Base-by-base conservation (phyloP, 305 asterid genomes). In the Rubia occidens region DNA sequence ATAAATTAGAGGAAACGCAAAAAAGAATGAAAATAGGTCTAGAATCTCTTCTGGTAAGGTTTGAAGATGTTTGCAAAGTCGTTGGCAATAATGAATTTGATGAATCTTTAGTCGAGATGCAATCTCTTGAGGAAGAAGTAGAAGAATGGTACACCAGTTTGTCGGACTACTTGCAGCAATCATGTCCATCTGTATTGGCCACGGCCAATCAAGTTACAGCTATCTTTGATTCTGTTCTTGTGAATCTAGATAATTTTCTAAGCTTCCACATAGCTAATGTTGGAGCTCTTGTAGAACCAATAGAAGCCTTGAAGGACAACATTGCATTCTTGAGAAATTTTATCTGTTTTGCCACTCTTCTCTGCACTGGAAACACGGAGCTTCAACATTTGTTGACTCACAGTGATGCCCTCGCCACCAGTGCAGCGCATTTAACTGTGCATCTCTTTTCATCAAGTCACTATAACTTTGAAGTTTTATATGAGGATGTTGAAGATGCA, bases 391-490 rank as follows among this genome's bases (percentile, higher is more conserved):
- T 63, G 32, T 39, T 63, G 67, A 37, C 29, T 63, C 67, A 39
- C 51, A 63, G 43, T 63, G 29, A 63, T 8, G 10, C 51, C 2
- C 51, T 63, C 21, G 67, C 67, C 24, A 17, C 39, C 15, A 39
- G 4, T 63, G 67, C 67, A 8, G 49, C 67, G 15, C 67, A 63
- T 17, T 6, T 62, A 17, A 62, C 66, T 15, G 47, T 62, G 11
- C 66, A n/a, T n/a, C 67, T 63, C 32, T 39, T 37, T 62, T 62
- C 47, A 0, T 11, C 66, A 15, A 15, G 66, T 21, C 66, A 26
- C 66, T 62, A 62, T 62, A 60, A 11, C 24, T n/a, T 62, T 62
- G 24, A 62, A 8, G 24, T 37, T 62, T 62, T 62, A 11, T 60
- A 32, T 60, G 42, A 5, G 43, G n/a, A 29, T 60, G 65, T 29